These are phyloP conservation scores for Raffaelea albimanens DNA, from an alignment of 2,329 filamentous ascomycete species.

Conservation along the genomic window DNA sequence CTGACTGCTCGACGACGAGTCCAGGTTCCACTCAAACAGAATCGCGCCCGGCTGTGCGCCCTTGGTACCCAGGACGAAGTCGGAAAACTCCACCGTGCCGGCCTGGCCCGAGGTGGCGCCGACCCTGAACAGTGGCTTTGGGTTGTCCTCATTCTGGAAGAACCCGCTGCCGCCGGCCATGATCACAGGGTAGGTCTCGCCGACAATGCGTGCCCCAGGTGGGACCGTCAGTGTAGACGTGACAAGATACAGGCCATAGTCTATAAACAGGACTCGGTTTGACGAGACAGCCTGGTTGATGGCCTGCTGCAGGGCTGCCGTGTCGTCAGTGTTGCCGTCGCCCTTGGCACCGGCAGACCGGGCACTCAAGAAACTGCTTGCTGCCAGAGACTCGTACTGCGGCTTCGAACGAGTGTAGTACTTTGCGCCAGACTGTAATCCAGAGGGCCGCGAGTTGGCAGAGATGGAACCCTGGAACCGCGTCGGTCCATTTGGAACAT, in stretches of 20 bases:
- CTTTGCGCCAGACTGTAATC: constrained; percentile 38
- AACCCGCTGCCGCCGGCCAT: constrained; percentile 38
- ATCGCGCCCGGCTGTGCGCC: constrained; percentile 61
- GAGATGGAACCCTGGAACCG: constrained; percentile 36
- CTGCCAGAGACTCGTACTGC: constrained; percentile 53
- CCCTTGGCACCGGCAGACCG: constrained; percentile 59
- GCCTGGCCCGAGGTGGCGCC: constrained; percentile 48
- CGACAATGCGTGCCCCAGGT: constrained; percentile 43
- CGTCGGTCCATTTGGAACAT: constrained; percentile 29
- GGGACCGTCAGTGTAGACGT: constrained; percentile 41
- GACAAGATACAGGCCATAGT: constrained; percentile 53
- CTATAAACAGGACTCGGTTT: constrained; percentile 49
- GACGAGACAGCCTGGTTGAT: constrained; percentile 43
- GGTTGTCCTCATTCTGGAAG: constrained; percentile 51
- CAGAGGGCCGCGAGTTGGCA: constrained; percentile 36
- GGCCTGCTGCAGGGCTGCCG: constrained; percentile 48
- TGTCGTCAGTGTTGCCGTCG: constrained; percentile 67
- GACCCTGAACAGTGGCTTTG: constrained; percentile 56
- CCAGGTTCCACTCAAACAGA: constrained; percentile 64
- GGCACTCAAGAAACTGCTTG: constrained; percentile 55
- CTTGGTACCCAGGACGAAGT: constrained; percentile 56
- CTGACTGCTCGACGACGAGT: constrained; percentile 36
- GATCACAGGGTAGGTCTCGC: constrained; percentile 45
- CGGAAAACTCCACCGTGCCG: constrained; percentile 59
- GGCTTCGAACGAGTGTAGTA: constrained; percentile 68